Evolutionary conservation across 805 yeast species (phyloP).

Genomic region (Clavispora carvajalis): DNA sequence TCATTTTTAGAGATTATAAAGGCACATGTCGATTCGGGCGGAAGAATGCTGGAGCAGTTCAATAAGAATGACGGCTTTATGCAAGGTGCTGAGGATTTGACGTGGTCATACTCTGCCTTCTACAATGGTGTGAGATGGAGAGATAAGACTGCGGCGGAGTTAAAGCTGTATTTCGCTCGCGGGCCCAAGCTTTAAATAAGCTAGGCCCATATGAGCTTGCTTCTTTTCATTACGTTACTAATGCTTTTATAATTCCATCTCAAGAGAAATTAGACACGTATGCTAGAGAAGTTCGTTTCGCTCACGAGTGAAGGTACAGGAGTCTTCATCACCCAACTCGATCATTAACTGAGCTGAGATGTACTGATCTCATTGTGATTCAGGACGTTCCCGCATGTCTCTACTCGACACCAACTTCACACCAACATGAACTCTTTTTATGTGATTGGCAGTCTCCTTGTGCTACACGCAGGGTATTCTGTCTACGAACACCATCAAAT

Average conservation of each 20-base stretch:
- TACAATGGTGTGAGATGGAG: constrained; percentile 70
- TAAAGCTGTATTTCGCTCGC: background rate
- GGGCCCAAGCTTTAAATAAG: background rate
- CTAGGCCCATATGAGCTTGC: background rate
- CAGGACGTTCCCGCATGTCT: background rate
- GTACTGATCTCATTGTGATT: background rate
- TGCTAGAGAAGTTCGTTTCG: no score
- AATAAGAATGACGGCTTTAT: constrained; percentile 74
- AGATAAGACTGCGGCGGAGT: constrained; percentile 24
- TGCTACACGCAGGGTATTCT: constrained; percentile 50
- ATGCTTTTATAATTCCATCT: background rate
- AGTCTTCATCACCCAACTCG: no score
- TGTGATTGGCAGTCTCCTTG: constrained; percentile 12
- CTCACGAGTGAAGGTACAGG: no score
- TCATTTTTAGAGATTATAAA: constrained; percentile 57
- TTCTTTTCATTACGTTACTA: background rate
- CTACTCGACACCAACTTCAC: no score
- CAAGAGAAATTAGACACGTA: no score
- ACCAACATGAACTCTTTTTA: constrained; percentile 2
- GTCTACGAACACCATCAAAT: constrained; percentile 47
- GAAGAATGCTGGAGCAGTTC: constrained; percentile 85
- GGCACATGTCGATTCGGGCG: constrained; percentile 55
- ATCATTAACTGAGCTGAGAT: no score
- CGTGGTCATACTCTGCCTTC: constrained; percentile 86
- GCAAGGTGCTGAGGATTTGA: constrained; percentile 82